These are phyloP conservation scores for Lasiodiplodia sp. DNA, from an alignment of 2,329 filamentous ascomycete species.

Conservation along the genomic window DNA sequence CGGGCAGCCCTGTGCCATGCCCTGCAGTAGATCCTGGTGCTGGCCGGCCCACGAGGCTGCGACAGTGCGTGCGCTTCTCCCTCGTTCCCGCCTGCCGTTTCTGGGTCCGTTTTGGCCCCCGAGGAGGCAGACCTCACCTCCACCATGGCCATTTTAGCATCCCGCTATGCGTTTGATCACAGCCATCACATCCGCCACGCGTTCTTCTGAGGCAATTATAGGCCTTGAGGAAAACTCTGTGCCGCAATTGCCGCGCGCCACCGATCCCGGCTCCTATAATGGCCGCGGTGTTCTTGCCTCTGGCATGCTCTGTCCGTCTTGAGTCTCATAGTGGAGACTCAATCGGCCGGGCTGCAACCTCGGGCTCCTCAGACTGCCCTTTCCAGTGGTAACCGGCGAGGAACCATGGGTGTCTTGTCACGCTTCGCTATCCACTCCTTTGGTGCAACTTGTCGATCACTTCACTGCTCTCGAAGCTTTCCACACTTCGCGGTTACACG, in stretches of 20 bases:
- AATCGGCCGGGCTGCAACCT: constrained; percentile 8
- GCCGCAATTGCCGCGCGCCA: neutral
- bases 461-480: neutral
- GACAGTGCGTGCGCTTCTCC: neutral
- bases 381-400: constrained; percentile 15
- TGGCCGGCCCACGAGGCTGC: constrained; percentile 10
- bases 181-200: constrained; percentile 1
- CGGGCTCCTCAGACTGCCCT: constrained; percentile 1
- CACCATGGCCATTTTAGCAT: neutral
- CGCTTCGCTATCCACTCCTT: neutral
- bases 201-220: neutral
- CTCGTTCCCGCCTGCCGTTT: constrained; percentile 6
- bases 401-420: constrained; percentile 1
- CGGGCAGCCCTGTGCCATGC: constrained; percentile 7
- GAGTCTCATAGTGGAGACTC: neutral
- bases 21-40: constrained; percentile 5
- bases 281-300: neutral
- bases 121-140: constrained; percentile 16
- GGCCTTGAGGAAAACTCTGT: neutral
- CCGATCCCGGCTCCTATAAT: constrained; percentile 1
- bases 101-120: constrained; percentile 4
- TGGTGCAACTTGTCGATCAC: neutral
- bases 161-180: neutral
- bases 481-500: neutral
- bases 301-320: neutral